Evolutionary conservation across 192 early-diverging fungal genomes (phyloP).

Genomic region (Entomortierella lignicola): DNA sequence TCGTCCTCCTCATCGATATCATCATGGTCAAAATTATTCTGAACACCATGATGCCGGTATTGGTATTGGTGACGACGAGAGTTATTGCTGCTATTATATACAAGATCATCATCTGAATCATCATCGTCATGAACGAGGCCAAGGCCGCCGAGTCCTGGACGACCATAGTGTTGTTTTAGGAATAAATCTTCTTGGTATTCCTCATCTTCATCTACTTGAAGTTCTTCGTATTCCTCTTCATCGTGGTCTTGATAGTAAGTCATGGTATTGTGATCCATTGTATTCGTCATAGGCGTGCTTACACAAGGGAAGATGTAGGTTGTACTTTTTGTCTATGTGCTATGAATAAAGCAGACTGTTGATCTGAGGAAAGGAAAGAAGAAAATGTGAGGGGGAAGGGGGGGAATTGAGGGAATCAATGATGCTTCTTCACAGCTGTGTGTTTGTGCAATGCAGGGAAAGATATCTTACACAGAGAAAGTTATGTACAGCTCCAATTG

Average conservation of each 20-base stretch:
- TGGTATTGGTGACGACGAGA: background rate
- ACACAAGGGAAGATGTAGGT: background rate
- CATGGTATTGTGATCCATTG: conserved; percentile 25
- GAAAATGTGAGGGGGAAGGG: background rate
- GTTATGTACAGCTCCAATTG: background rate
- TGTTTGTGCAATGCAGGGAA: background rate
- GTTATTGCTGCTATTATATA: conserved; percentile 1
- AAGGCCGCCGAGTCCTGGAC: conserved; percentile 8
- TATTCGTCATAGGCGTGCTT: background rate
- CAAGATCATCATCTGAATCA: conserved; percentile 31
- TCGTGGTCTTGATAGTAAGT: conserved; percentile 33
- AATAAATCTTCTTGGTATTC: conserved; percentile 45
- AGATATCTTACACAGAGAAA: background rate
- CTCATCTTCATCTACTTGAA: conserved; percentile 43
- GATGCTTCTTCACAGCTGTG: background rate
- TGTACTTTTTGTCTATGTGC: background rate
- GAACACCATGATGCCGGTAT: background rate
- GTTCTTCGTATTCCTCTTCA: conserved; percentile 26
- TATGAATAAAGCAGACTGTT: background rate
- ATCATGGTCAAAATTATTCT: conserved; percentile 12
- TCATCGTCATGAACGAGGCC: conserved; percentile 41
- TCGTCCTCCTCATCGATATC: conserved; percentile 6
- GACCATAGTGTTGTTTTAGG: conserved; percentile 43
- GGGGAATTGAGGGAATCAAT: background rate
- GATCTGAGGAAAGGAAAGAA: background rate